Evolutionary conservation across 352 stramenopile species (phyloP), one percentile per base, ranked within the genome.

Genomic region (Phytophthora europaea): DNA sequence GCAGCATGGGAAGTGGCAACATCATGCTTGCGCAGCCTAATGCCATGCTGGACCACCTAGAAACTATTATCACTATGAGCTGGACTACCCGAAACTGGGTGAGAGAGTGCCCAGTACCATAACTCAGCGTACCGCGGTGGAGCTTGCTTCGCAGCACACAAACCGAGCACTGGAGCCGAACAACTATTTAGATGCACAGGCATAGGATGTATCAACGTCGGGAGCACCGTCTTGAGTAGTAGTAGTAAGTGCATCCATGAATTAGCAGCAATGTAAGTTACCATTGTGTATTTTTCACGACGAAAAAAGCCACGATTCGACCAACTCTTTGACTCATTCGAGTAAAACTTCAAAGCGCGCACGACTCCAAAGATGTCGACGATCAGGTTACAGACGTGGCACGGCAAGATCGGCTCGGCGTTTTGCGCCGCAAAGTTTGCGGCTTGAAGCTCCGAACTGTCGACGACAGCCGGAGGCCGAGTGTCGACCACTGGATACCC

Each of bases 1-100:
- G 78, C 75, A 34, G 75, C 80, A 10, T 83, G 80, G 73, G 67
- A 90, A 34, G 70, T 89, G 2, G 80, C 81, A 18, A 70, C 60
- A 3, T 67, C 77, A 18, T 70, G 54, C 18, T 57, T 83, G 33
- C 67, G 38, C 7, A 65, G 50, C 63, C 6, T 75, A 23, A 67
- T 15, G n/a, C 16, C 28, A 15, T 18, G 12, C 36, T 43, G 36
- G 36, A 43, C 2, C 3, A 43, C 15, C 10, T 18, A 43, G 4
- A 31, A 48, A 48, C 15, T 48, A 48, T 48, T 48, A 20, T 48
- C 40, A 13, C 40, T 18, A 31, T 31, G 34, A 43, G 34, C 34
- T 40, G 8, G 34, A 48, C 26, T 28, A 28, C 26, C 26, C 26
- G 26, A 28, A 28, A 28, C 26, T 28, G 26, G 26, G 26, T 28